These are phyloP conservation scores for Nevesoporus exiguus DNA, from an alignment of 768 basidiomycete species.

Conservation along the genomic window DNA sequence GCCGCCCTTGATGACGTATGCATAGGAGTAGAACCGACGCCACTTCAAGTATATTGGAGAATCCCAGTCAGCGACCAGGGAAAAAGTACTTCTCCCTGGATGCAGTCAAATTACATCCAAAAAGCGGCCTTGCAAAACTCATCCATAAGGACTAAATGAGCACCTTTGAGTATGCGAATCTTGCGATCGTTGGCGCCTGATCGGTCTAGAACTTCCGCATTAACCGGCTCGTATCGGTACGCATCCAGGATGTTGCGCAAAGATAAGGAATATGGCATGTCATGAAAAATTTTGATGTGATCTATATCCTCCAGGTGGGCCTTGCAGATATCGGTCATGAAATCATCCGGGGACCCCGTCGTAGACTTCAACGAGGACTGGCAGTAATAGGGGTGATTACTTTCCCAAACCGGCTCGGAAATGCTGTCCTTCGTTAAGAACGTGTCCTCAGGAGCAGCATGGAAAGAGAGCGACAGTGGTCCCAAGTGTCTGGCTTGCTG, in stretches of 20 bases:
- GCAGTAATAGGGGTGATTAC: slow-evolving; percentile 22
- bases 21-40: slow-evolving; percentile 20
- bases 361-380: slow-evolving; percentile 15
- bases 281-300: slow-evolving; percentile 60
- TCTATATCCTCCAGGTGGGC: slow-evolving; percentile 37
- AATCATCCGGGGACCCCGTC: slow-evolving; percentile 4
- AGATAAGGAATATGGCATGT: slow-evolving; percentile 44
- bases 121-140: slow-evolving; percentile 43
- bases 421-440: slow-evolving; percentile 7
- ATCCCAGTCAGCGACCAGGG: slow-evolving; percentile 12
- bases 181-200: slow-evolving; percentile 33
- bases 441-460: slow-evolving; percentile 28
- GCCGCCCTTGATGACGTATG: slow-evolving; percentile 1
- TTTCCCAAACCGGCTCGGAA: slow-evolving; percentile 23
- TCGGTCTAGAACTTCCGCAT: slow-evolving; percentile 15
- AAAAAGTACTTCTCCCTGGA: slow-evolving; percentile 18
- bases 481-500: slow-evolving; percentile 40
- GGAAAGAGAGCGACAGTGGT: slow-evolving; percentile 48
- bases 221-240: slow-evolving; percentile 38
- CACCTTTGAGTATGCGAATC: slow-evolving; percentile 45
- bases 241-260: slow-evolving; percentile 50
- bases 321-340: slow-evolving; percentile 14
- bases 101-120: slow-evolving; percentile 32
- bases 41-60: slow-evolving; percentile 19
- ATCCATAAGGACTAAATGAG: slow-evolving; percentile 47